Evolutionary conservation across 2,329 filamentous ascomycete species (phyloP).

Genomic region (Cytospora paraplurivora): DNA sequence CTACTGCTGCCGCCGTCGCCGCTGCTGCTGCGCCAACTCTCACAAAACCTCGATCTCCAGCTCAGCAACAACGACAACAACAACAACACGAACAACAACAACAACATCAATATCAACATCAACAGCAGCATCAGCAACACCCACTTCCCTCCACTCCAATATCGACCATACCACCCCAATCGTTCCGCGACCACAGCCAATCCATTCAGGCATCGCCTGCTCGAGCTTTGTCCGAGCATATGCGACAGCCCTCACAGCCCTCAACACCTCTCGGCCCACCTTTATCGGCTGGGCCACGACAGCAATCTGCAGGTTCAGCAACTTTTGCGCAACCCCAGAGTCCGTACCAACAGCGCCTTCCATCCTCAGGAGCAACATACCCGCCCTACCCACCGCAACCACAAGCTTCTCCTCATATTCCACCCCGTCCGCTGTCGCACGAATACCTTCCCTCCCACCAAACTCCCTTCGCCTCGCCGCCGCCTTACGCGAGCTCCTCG

Average conservation of each 20-base stretch:
- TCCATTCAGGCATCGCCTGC: conserved; percentile 52
- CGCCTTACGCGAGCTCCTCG: conserved; percentile 34
- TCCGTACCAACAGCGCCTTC: conserved; percentile 59
- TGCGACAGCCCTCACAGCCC: conserved; percentile 56
- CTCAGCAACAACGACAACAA: conserved; percentile 29
- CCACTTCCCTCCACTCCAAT: conserved; percentile 41
- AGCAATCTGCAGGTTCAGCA: conserved; percentile 45
- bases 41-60: conserved; percentile 30
- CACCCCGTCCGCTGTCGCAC: conserved; percentile 35
- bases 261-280: conserved; percentile 56
- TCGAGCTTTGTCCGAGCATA: conserved; percentile 44
- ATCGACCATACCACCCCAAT: conserved; percentile 46
- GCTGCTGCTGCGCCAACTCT: conserved; percentile 27
- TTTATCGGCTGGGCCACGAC: conserved; percentile 46
- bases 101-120: conserved; percentile 32
- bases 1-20: conserved; percentile 35
- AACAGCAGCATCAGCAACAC: conserved; percentile 35
- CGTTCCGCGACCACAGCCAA: conserved; percentile 55
- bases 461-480: conserved; percentile 35
- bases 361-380: conserved; percentile 38
- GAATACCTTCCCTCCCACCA: conserved; percentile 46
- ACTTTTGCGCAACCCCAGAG: conserved; percentile 56
- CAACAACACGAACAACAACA: too few relatives aligned
- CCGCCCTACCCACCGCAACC: conserved; percentile 39
- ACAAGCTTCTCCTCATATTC: conserved; percentile 3